A percentile compares a stretch with the other conserved stretches of the same genome.
Evolutionary conservation across 2,329 filamentous ascomycete species (phyloP).

Genomic region (Xylaria sp.): DNA sequence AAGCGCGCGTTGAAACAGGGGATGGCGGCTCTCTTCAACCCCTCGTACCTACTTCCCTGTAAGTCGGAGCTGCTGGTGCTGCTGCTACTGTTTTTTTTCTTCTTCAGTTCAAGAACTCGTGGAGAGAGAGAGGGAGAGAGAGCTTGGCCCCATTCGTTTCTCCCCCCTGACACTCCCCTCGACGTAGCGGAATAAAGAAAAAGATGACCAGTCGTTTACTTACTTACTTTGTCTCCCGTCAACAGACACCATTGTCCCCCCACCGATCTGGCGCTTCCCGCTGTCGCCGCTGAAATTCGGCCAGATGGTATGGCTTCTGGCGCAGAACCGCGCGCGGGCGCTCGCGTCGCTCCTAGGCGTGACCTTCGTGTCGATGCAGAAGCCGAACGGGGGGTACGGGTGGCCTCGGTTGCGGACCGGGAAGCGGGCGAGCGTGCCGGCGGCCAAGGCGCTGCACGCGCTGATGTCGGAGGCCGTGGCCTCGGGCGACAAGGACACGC

Average conservation of each 20-base stretch:
- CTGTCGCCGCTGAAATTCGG: constrained; percentile 40
- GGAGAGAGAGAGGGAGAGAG: too few relatives aligned
- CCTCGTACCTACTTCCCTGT: constrained; percentile 40
- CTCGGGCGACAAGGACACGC: constrained; percentile 61
- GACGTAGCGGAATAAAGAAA: not conserved
- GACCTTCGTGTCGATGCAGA: constrained; percentile 58
- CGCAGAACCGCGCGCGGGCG: constrained; percentile 52
- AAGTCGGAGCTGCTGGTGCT: constrained; percentile 22
- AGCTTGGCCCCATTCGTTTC: too few relatives aligned
- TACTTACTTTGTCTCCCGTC: not conserved
- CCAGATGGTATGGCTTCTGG: constrained; percentile 40
- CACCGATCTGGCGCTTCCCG: constrained; percentile 46
- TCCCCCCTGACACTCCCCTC: too few relatives aligned
- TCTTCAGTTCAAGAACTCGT: not conserved
- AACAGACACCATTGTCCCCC: constrained; percentile 45
- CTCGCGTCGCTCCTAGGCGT: constrained; percentile 51
- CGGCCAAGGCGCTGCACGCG: constrained; percentile 68
- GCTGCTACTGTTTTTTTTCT: not conserved
- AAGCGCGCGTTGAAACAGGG: not conserved
- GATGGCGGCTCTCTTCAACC: constrained; percentile 9
- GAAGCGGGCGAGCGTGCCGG: constrained; percentile 57
- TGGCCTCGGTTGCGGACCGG: constrained; percentile 57
- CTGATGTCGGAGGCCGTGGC: constrained; percentile 72
- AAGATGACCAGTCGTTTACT: not conserved
- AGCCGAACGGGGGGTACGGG: constrained; percentile 50